Percentiles rank a stretch among this genome's conserved stretches.
Evolutionary conservation across 2,329 filamentous ascomycete genomes (phyloP).

Genomic region (Passalora sequoiae): DNA sequence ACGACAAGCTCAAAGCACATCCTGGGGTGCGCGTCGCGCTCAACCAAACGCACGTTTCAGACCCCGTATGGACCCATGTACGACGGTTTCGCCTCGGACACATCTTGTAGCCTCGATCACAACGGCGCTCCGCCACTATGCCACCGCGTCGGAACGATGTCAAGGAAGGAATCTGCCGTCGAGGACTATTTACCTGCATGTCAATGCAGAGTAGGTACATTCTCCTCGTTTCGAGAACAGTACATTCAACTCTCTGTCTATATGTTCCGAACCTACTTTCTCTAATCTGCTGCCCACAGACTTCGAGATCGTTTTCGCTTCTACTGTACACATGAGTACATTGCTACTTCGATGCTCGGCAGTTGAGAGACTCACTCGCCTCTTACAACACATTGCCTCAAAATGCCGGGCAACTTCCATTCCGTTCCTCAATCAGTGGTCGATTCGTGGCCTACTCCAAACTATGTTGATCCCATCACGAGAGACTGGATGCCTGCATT

Average conservation of each 20-base stretch:
- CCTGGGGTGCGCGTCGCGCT: background rate
- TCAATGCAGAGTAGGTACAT: background rate
- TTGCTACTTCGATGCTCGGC: background rate
- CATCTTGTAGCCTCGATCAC: background rate
- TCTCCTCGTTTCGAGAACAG: background rate
- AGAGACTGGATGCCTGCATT: conserved; percentile 26
- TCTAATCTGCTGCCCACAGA: background rate
- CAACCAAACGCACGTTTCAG: too few species aligned
- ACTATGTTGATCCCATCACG: conserved; percentile 15
- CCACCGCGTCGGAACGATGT: background rate
- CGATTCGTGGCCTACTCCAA: conserved; percentile 10
- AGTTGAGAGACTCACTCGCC: background rate
- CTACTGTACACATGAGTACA: conserved; percentile 3
- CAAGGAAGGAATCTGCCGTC: background rate
- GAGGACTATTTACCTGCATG: conserved; percentile 1
- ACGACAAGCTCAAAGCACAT: background rate
- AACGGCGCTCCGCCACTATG: background rate
- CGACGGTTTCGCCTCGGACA: background rate
- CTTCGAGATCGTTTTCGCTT: background rate
- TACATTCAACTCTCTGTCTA: conserved; percentile 1
- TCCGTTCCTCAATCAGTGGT: conserved; percentile 9
- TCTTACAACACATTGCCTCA: background rate
- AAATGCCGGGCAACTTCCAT: conserved; percentile 16
- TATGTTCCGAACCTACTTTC: background rate
- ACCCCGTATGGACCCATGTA: background rate